Percentiles rank a stretch among this genome's conserved stretches.
phyloP scores from a whole-genome alignment of 2,329 filamentous ascomycete genomes.

The Periglandula ipomoeae region DNA sequence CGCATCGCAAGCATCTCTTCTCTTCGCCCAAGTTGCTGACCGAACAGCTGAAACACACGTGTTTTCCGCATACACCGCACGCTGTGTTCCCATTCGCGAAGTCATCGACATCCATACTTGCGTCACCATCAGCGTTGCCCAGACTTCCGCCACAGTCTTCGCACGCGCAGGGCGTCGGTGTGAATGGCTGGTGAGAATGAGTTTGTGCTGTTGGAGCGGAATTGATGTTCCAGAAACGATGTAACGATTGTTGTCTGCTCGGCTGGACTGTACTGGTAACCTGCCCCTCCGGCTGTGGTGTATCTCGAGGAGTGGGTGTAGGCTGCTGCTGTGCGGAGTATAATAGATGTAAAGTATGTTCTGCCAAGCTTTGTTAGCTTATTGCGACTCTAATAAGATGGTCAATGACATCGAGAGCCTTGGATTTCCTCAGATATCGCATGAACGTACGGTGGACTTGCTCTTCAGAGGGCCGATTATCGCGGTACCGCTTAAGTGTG shows the following conservation, averaged over 20 bases:
- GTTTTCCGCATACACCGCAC: slow-evolving; percentile 43
- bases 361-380: slow-evolving; percentile 21
- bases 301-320: slow-evolving; percentile 13
- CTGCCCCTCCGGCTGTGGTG: slow-evolving; percentile 3
- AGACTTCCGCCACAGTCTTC: slow-evolving; percentile 42
- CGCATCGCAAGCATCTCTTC: slow-evolving; percentile 44
- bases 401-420: not conserved
- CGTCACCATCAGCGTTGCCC: slow-evolving; percentile 12
- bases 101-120: slow-evolving; percentile 31
- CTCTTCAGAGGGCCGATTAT: slow-evolving; percentile 47
- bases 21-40: slow-evolving; percentile 48
- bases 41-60: slow-evolving; percentile 51
- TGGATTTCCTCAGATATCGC: not conserved
- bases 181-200: not conserved
- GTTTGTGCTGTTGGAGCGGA: slow-evolving; percentile 13
- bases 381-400: not conserved
- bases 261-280: slow-evolving; percentile 8
- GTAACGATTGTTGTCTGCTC: slow-evolving; percentile 41
- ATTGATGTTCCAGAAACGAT: slow-evolving; percentile 52
- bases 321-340: slow-evolving; percentile 43
- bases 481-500: slow-evolving; percentile 52
- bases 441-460: slow-evolving; percentile 44
- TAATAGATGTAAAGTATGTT: slow-evolving; percentile 48
- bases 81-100: slow-evolving; percentile 17
- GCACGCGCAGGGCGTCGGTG: slow-evolving; percentile 29